These are phyloP conservation scores for Platanus orientalis DNA, from an alignment of 164 flowering plant species.

Conservation along the genomic window DNA sequence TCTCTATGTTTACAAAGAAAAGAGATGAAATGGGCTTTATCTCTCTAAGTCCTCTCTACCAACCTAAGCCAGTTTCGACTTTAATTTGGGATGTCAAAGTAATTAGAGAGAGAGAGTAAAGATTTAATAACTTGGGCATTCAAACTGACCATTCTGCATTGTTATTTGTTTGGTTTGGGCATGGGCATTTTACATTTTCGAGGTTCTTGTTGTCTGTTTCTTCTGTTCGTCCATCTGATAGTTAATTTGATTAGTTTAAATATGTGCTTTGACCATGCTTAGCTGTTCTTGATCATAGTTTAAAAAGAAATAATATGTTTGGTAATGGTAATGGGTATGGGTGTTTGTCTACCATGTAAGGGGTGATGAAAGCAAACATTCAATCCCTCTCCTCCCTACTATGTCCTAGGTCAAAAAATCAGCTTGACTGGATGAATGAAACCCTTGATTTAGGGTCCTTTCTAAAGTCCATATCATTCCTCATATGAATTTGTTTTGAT, in stretches of 20 bases:
- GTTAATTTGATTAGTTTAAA: neutral
- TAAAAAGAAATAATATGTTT: too few species aligned
- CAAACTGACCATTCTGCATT: slow-evolving; percentile 12
- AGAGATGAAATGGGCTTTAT: neutral
- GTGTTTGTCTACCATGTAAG: too few species aligned
- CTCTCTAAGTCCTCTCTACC: neutral
- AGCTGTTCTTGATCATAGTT: neutral
- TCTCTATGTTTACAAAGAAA: too few species aligned
- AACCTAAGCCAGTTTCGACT: neutral
- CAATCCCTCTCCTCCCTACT: too few species aligned
- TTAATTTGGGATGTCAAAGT: too few species aligned
- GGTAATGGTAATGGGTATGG: too few species aligned
- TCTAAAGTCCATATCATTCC: too few species aligned
- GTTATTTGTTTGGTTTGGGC: neutral
- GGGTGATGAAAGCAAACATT: too few species aligned
- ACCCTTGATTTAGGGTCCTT: too few species aligned
- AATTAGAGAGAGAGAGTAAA: slow-evolving; percentile 4
- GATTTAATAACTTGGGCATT: neutral
- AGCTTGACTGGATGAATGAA: too few species aligned
- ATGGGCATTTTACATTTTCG: slow-evolving; percentile 23
- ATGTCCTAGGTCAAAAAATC: too few species aligned
- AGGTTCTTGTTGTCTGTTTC: slow-evolving; percentile 17
- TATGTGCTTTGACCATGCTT: neutral
- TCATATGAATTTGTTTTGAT: too few species aligned
- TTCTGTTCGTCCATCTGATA: neutral